Conservation (phyloP, 2,329 filamentous ascomycete species). For the Penicillium sp. region DNA sequence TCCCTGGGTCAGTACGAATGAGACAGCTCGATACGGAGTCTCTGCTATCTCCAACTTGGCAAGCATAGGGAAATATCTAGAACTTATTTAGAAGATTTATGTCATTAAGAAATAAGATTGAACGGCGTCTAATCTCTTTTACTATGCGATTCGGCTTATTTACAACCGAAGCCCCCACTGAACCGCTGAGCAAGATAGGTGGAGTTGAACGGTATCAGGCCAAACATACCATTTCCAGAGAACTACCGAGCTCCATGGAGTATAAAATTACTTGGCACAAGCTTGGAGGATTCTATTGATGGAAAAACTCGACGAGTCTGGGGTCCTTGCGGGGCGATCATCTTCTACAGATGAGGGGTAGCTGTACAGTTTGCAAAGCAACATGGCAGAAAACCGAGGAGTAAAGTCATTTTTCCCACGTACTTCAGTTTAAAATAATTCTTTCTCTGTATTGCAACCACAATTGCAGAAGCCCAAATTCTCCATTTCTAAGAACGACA, state of each 20-base stretch:
- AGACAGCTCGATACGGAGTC: slow-evolving; percentile 19
- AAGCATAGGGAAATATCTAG: slow-evolving; percentile 12
- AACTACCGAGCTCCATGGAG: background rate
- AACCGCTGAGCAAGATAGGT: too few species aligned
- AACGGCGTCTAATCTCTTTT: background rate
- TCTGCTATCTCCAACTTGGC: slow-evolving; percentile 22
- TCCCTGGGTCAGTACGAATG: slow-evolving; percentile 17
- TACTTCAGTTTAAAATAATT: background rate
- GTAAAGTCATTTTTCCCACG: background rate
- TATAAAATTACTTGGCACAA: background rate
- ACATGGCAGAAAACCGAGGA: background rate
- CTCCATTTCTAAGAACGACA: background rate
- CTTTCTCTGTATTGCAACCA: too few species aligned
- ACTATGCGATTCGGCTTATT: background rate
- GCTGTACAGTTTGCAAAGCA: background rate
- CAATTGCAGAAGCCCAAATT: background rate
- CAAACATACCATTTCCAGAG: background rate
- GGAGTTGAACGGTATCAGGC: background rate
- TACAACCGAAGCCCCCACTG: background rate
- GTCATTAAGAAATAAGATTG: background rate
- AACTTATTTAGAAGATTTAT: background rate
- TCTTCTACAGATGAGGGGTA: slow-evolving; percentile 8
- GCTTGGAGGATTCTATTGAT: slow-evolving; percentile 1
- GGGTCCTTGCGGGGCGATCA: slow-evolving; percentile 4
- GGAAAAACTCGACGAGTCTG: slow-evolving; percentile 1